Percentiles rank a stretch among this genome's conserved stretches.
Evolutionary conservation across 129 eudicot genomes (phyloP).

Genomic region (Flaveria ramosissima): DNA sequence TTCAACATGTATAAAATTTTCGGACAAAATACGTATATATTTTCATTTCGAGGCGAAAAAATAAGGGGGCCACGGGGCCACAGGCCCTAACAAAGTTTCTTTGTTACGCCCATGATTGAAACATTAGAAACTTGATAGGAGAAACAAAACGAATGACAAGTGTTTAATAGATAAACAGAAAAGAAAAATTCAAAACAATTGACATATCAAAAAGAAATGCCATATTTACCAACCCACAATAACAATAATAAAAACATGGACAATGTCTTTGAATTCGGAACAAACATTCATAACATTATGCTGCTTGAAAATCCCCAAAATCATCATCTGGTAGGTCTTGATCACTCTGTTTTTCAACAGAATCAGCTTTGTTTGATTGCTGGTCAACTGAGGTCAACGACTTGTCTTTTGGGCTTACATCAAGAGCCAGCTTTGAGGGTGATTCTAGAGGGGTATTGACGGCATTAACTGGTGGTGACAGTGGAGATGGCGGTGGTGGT

Average conservation of each 20-base stretch:
- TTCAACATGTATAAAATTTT: too few species aligned
- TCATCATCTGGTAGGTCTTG: slow-evolving; percentile 77
- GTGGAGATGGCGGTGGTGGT: slow-evolving; percentile 83
- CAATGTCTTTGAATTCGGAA: slow-evolving; percentile 26
- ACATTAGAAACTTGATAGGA: background rate
- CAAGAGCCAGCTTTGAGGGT: slow-evolving; percentile 47
- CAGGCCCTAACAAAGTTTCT: too few species aligned
- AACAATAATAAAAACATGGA: slow-evolving; percentile 4
- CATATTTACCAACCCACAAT: slow-evolving; percentile 46
- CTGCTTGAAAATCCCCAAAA: slow-evolving; percentile 97
- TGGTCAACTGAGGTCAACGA: slow-evolving; percentile 33
- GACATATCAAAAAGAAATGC: slow-evolving; percentile 28
- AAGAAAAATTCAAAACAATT: background rate
- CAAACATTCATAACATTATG: slow-evolving; percentile 45
- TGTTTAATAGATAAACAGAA: slow-evolving; percentile 20
- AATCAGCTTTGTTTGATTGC: slow-evolving; percentile 34
- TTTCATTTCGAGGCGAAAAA: too few species aligned
- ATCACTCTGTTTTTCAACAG: slow-evolving; percentile 31
- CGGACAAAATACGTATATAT: too few species aligned
- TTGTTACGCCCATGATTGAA: too few species aligned
- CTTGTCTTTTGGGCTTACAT: slow-evolving; percentile 35
- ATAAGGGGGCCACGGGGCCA: too few species aligned
- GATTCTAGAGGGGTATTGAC: slow-evolving; percentile 35
- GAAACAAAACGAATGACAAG: slow-evolving; percentile 8
- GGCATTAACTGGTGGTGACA: slow-evolving; percentile 56